These are phyloP conservation scores for Xanthoconium purpureum DNA, from an alignment of 768 basidiomycete species.

Conservation along the genomic window DNA sequence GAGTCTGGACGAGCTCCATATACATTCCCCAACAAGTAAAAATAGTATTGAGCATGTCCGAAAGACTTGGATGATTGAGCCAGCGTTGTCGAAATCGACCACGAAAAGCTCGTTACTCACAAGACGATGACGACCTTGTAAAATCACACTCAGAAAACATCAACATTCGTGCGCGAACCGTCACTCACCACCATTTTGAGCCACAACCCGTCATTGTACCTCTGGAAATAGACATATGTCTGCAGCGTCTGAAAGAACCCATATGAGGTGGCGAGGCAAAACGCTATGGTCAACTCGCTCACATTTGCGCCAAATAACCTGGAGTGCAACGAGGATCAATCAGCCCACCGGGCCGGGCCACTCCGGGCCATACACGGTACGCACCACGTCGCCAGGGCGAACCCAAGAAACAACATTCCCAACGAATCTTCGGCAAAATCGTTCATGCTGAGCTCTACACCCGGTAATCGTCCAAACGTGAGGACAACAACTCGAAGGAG, in stretches of 20 bases:
- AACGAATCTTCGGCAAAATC: background rate
- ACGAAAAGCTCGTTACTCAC: background rate
- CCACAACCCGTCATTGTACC: background rate
- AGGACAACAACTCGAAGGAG: too few relatives aligned
- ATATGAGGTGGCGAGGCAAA: background rate
- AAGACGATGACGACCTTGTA: constrained; percentile 5
- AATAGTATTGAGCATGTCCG: constrained; percentile 12
- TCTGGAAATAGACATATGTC: constrained; percentile 7
- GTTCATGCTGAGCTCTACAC: background rate
- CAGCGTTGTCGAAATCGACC: background rate
- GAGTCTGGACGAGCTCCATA: constrained; percentile 2
- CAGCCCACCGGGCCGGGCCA: background rate
- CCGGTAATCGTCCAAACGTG: too few relatives aligned
- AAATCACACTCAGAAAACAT: background rate
- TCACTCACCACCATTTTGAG: constrained; percentile 11
- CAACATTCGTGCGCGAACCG: background rate
- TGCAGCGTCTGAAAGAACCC: constrained; percentile 9
- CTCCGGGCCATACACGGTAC: background rate
- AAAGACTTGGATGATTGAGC: constrained; percentile 1
- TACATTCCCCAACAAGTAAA: constrained; percentile 12
- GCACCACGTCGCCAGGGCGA: constrained; percentile 14
- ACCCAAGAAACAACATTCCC: constrained; percentile 12
- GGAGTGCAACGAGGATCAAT: background rate
- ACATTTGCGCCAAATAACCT: constrained; percentile 17
- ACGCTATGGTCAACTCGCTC: background rate